Evolutionary conservation across 2,329 filamentous ascomycete genomes (phyloP).

Genomic region (Colletotrichum sp.): DNA sequence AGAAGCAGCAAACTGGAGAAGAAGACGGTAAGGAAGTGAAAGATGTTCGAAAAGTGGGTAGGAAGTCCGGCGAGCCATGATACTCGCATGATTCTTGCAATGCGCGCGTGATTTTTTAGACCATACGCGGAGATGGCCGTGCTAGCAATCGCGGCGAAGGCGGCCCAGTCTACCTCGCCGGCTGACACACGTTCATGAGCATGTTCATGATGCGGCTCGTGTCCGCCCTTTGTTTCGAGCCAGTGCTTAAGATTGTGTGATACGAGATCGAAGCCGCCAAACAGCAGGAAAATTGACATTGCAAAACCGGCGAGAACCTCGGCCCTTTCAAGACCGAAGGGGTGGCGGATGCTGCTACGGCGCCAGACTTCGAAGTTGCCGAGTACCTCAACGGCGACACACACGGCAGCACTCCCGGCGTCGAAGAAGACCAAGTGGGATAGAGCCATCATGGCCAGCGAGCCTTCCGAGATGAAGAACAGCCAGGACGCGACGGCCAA

Average conservation of each 20-base stretch:
- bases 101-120: slow-evolving; percentile 88
- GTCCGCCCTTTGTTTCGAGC: slow-evolving; percentile 74
- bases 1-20: slow-evolving; percentile 83
- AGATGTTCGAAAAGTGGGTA: slow-evolving; percentile 89
- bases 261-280: slow-evolving; percentile 95
- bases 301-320: slow-evolving; percentile 96
- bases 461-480: slow-evolving; percentile 84
- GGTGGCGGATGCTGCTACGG: slow-evolving; percentile 88
- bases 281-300: slow-evolving; percentile 94
- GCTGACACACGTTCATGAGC: slow-evolving; percentile 70
- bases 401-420: slow-evolving; percentile 88
- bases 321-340: slow-evolving; percentile 89
- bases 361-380: slow-evolving; percentile 99
- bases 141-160: slow-evolving; percentile 79
- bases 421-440: slow-evolving; percentile 96
- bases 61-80: slow-evolving; percentile 83
- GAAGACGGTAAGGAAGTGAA: slow-evolving; percentile 90
- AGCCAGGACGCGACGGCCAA: slow-evolving; percentile 83
- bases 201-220: slow-evolving; percentile 76
- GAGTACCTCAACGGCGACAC: slow-evolving; percentile 89
- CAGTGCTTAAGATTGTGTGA: slow-evolving; percentile 93
- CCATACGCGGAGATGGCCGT: slow-evolving; percentile 88
- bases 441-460: slow-evolving; percentile 87
- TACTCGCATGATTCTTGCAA: slow-evolving; percentile 89
- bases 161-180: slow-evolving; percentile 82